These are phyloP conservation scores for Apiospora pterosperma DNA, from an alignment of 2,329 filamentous ascomycete species.

Conservation along the genomic window DNA sequence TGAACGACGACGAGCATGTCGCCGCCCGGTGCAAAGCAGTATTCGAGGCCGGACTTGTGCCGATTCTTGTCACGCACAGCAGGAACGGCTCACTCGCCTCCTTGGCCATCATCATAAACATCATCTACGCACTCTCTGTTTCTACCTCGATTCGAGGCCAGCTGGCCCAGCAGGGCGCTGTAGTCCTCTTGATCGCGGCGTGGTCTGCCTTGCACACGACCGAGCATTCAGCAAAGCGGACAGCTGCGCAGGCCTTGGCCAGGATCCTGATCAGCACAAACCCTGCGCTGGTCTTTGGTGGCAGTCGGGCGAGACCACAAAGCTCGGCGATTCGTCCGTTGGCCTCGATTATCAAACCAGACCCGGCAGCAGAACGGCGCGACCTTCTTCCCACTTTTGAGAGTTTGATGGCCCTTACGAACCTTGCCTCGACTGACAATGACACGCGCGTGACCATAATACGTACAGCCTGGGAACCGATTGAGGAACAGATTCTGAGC, in stretches of 20 bases:
- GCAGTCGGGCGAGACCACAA: conserved; percentile 69
- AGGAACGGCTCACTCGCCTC: conserved; percentile 70
- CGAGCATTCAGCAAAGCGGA: conserved; percentile 45
- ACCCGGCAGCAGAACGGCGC: conserved; percentile 59
- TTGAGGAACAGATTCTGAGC: conserved; percentile 82
- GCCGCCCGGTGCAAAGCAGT: conserved; percentile 71
- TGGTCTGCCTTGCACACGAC: conserved; percentile 59
- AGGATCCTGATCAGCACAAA: conserved; percentile 85
- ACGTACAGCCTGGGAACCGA: conserved; percentile 65
- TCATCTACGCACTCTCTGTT: conserved; percentile 74
- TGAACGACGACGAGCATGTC: conserved; percentile 76
- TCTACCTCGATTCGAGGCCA: conserved; percentile 70
- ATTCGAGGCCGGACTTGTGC: conserved; percentile 74
- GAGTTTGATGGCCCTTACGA: conserved; percentile 85
- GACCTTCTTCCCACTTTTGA: conserved; percentile 91
- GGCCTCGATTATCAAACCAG: conserved; percentile 66
- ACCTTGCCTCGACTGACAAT: conserved; percentile 78
- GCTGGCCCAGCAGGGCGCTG: conserved; percentile 89
- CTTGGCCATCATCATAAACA: conserved; percentile 68
- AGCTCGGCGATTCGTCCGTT: conserved; percentile 82
- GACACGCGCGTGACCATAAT: conserved; percentile 67
- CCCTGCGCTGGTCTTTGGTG: conserved; percentile 78
- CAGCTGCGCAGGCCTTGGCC: conserved; percentile 75
- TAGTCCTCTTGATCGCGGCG: conserved; percentile 76
- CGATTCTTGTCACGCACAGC: conserved; percentile 72